These are phyloP conservation scores for Paspalum notatum DNA, from an alignment of 176 grass and related monocot genomes.

Conservation along the genomic window DNA sequence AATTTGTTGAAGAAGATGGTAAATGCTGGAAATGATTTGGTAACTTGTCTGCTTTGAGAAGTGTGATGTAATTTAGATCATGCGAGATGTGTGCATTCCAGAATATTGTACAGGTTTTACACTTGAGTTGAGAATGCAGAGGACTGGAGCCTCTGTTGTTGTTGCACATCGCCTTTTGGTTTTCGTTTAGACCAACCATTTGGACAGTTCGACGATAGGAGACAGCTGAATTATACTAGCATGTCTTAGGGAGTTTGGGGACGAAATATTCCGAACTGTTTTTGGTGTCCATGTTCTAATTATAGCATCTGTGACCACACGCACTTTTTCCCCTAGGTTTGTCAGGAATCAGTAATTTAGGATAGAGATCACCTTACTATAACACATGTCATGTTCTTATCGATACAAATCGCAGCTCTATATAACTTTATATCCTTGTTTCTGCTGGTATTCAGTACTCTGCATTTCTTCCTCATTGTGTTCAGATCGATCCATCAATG, in stretches of 20 bases:
- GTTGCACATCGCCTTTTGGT: neutral
- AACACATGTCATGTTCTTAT: neutral
- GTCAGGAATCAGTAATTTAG: neutral
- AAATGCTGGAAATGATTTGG: slow-evolving; percentile 17
- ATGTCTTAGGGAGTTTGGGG: neutral
- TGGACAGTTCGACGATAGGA: neutral
- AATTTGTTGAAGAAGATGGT: slow-evolving; percentile 2
- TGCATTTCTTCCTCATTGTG: neutral
- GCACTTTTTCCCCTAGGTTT: neutral
- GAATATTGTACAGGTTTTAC: slow-evolving; percentile 48
- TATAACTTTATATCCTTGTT: neutral
- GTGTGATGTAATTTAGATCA: slow-evolving; percentile 32
- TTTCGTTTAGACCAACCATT: neutral
- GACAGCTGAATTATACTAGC: slow-evolving; percentile 13
- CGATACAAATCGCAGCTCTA: neutral
- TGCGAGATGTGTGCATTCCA: slow-evolving; percentile 18
- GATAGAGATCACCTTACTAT: neutral
- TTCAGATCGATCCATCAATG: neutral
- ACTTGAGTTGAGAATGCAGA: slow-evolving; percentile 27
- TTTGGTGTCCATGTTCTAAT: slow-evolving; percentile 8
- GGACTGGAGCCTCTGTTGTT: slow-evolving; percentile 34
- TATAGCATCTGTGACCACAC: neutral
- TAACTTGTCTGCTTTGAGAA: slow-evolving; percentile 47
- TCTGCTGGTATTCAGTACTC: neutral
- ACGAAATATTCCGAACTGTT: neutral